A percentile compares a stretch with the other conserved stretches of the same genome.
Evolutionary conservation across 1,284 basidiomycete genomes (phyloP).

Genomic region (Thelephora terrestris): DNA sequence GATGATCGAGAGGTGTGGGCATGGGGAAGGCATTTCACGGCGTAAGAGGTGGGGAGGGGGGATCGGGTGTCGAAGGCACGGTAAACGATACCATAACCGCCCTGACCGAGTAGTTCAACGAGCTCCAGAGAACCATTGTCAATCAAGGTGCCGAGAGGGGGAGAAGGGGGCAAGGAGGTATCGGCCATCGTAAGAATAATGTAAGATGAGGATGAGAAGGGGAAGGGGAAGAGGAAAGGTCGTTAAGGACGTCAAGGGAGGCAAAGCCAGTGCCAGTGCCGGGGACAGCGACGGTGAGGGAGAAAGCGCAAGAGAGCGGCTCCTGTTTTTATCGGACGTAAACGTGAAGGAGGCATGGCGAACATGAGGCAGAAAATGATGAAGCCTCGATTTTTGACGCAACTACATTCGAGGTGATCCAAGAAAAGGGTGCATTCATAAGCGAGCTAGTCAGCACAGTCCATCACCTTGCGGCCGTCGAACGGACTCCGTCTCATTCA

Average conservation of each 20-base stretch:
- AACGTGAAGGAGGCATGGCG: conserved; percentile 27
- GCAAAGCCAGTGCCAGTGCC: conserved; percentile 3
- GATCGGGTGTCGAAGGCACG: conserved; percentile 65
- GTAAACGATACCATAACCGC: conserved; percentile 96
- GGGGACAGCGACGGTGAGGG: conserved; percentile 5
- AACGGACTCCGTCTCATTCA: no score
- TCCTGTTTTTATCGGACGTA: conserved; percentile 17
- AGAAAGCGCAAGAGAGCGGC: conserved; percentile 12
- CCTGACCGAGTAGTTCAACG: conserved; percentile 84
- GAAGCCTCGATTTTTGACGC: background rate
- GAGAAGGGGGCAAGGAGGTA: conserved; percentile 36
- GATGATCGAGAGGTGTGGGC: conserved; percentile 42
- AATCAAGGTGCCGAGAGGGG: conserved; percentile 70
- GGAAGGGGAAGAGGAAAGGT: conserved; percentile 22
- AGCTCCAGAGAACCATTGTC: conserved; percentile 80
- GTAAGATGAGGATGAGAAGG: conserved; percentile 26
- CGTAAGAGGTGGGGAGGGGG: conserved; percentile 52
- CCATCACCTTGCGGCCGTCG: no score
- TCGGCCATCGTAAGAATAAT: conserved; percentile 41
- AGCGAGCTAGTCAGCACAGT: no score
- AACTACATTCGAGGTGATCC: background rate
- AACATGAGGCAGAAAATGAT: conserved; percentile 26
- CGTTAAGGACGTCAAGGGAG: conserved; percentile 14
- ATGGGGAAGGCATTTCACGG: conserved; percentile 84
- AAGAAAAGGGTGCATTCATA: no score